These are phyloP conservation scores for Corylus americana DNA, from an alignment of 306 rosid genomes.

Conservation along the genomic window DNA sequence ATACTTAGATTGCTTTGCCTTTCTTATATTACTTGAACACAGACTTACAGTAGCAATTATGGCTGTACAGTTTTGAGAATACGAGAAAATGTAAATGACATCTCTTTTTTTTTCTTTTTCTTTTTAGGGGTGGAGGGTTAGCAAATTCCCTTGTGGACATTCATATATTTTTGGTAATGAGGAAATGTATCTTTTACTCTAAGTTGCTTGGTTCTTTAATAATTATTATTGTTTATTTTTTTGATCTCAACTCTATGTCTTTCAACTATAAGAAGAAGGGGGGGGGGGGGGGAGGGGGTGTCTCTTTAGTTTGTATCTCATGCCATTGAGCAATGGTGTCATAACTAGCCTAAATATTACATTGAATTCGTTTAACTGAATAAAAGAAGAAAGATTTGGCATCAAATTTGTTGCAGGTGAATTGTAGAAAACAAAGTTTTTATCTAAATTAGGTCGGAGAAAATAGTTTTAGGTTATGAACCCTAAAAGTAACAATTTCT, in stretches of 20 bases:
- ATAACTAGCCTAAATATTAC: too few relatives aligned
- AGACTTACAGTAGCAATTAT: background rate
- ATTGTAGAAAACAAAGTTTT: too few relatives aligned
- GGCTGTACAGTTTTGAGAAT: background rate
- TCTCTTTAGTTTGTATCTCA: too few relatives aligned
- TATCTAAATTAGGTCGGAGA: too few relatives aligned
- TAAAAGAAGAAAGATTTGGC: too few relatives aligned
- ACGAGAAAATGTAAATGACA: conserved; percentile 1
- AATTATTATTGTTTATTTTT: background rate
- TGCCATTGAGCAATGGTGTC: too few relatives aligned
- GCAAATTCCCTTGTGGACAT: background rate
- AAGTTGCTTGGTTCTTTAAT: background rate
- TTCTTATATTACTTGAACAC: conserved; percentile 6
- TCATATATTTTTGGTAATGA: background rate
- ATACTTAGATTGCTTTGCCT: conserved; percentile 9
- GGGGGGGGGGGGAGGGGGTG: too few relatives aligned
- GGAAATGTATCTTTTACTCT: background rate
- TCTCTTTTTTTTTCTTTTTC: background rate
- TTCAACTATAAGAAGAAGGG: too few relatives aligned
- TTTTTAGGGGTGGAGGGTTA: background rate
- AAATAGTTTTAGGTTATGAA: too few relatives aligned
- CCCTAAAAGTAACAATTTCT: too few relatives aligned
- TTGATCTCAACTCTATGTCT: background rate
- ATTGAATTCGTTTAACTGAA: too few relatives aligned
- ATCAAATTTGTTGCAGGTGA: too few relatives aligned